A percentile compares a stretch with the other conserved stretches of the same genome.
phyloP scores from a whole-genome alignment of 2,329 filamentous ascomycete species.

The Stagonosporopsis rhizophila region DNA sequence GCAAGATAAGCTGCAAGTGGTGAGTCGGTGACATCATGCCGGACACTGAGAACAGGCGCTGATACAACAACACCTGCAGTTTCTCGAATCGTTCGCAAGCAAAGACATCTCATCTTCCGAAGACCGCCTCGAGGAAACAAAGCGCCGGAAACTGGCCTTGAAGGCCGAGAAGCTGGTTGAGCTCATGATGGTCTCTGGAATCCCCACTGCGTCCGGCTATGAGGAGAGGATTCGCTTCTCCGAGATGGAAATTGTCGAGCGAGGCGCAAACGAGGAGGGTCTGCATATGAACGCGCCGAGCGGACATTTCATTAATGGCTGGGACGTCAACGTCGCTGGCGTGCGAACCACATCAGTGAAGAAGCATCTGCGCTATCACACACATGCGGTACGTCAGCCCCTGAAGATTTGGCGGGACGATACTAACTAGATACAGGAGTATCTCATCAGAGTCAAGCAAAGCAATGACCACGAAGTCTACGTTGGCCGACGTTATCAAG shows the following conservation, averaged over 20 bases:
- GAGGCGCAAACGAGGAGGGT: conserved; percentile 89
- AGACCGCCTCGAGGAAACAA: conserved; percentile 94
- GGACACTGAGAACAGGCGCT: conserved; percentile 18
- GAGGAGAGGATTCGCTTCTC: conserved; percentile 97
- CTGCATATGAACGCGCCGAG: conserved; percentile 87
- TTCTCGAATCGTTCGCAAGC: conserved; percentile 94
- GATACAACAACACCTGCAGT: conserved; percentile 60
- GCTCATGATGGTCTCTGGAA: conserved; percentile 98
- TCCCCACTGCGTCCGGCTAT: conserved; percentile 94
- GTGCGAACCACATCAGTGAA: conserved; percentile 83
- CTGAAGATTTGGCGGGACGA: too few relatives aligned
- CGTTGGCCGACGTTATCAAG: conserved; percentile 84
- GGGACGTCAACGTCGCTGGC: conserved; percentile 95
- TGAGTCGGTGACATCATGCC: conserved; percentile 60
- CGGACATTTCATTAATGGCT: conserved; percentile 90
- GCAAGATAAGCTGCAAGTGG: conserved; percentile 96
- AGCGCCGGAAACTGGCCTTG: conserved; percentile 85
- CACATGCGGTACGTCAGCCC: conserved; percentile 75
- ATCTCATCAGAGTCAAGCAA: conserved; percentile 83
- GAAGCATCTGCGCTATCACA: conserved; percentile 86
- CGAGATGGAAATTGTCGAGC: conserved; percentile 95
- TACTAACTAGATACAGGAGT: conserved; percentile 68
- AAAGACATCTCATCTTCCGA: conserved; percentile 98
- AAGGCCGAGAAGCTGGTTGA: conserved; percentile 97
- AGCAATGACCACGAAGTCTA: conserved; percentile 78